Evolutionary conservation across 495 filamentous ascomycete species (phyloP).

Genomic region (Polyplosphaeria fusca): DNA sequence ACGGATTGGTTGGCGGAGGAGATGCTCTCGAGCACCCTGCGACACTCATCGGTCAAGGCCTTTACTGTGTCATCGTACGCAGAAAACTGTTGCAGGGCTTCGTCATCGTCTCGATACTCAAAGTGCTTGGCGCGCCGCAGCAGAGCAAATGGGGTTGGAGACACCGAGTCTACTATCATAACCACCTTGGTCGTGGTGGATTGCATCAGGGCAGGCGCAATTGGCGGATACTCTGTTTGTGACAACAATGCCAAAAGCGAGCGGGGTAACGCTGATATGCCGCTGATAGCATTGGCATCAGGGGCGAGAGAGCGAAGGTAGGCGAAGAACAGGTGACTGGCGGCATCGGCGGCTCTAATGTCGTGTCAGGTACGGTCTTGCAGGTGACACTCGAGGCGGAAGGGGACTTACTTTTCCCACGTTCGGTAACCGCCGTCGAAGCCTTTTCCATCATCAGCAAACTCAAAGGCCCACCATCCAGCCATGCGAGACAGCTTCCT

Average conservation of each 20-base stretch:
- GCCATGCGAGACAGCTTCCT: slow-evolving; percentile 92
- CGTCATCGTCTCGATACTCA: slow-evolving; percentile 86
- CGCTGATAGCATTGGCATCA: slow-evolving; percentile 64
- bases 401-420: slow-evolving; percentile 61
- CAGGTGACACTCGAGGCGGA: neutral
- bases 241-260: slow-evolving; percentile 86
- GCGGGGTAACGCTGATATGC: slow-evolving; percentile 79
- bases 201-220: slow-evolving; percentile 72
- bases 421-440: slow-evolving; percentile 92
- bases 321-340: slow-evolving; percentile 95
- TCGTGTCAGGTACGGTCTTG: neutral
- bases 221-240: slow-evolving; percentile 92
- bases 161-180: slow-evolving; percentile 95
- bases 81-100: slow-evolving; percentile 75
- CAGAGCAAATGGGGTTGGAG: slow-evolving; percentile 88
- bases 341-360: slow-evolving; percentile 82
- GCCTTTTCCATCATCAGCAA: slow-evolving; percentile 77
- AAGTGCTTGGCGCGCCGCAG: slow-evolving; percentile 91
- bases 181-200: slow-evolving; percentile 81
- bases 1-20: slow-evolving; percentile 83
- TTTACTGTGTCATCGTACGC: slow-evolving; percentile 85
- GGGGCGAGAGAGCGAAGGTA: slow-evolving; percentile 89
- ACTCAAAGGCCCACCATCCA: slow-evolving; percentile 98
- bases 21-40: slow-evolving; percentile 82
- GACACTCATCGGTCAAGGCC: slow-evolving; percentile 89